phyloP scores from a whole-genome alignment of 352 stramenopile genomes.

The Pilasporangium apinafurcum region DNA sequence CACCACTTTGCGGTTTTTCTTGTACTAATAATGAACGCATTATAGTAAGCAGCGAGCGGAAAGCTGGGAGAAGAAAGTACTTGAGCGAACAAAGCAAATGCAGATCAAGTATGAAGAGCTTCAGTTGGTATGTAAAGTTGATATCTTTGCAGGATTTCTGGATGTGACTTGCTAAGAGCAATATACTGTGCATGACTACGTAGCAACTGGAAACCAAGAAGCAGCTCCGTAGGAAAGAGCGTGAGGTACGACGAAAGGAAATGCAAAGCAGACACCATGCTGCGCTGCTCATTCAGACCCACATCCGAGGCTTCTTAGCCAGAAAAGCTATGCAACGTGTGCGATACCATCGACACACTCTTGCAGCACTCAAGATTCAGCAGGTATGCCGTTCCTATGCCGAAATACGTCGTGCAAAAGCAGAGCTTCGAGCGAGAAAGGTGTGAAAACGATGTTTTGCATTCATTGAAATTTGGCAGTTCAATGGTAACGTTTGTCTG shows the following conservation, averaged over 20 bases:
- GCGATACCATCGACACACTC: slow-evolving; percentile 15
- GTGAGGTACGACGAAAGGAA: slow-evolving; percentile 30
- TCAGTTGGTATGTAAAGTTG: slow-evolving; percentile 42
- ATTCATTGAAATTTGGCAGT: not conserved
- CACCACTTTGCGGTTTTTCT: not conserved
- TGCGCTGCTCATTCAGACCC: slow-evolving; percentile 18
- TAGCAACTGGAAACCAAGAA: slow-evolving; percentile 44
- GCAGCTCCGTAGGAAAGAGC: slow-evolving; percentile 16
- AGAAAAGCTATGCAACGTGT: slow-evolving; percentile 11
- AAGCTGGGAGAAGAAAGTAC: slow-evolving; percentile 47
- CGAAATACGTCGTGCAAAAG: slow-evolving; percentile 32
- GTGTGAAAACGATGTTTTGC: no score
- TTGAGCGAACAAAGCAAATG: slow-evolving; percentile 46
- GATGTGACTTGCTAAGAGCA: no score
- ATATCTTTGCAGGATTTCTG: not conserved
- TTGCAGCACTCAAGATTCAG: slow-evolving; percentile 41
- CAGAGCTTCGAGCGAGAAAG: slow-evolving; percentile 23
- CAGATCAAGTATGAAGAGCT: slow-evolving; percentile 56
- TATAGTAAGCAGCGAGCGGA: slow-evolving; percentile 29
- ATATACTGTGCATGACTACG: no score
- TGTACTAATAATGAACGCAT: not conserved
- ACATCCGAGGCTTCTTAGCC: slow-evolving; percentile 22
- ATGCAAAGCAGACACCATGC: slow-evolving; percentile 17
- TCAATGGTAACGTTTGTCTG: not conserved
- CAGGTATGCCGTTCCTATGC: slow-evolving; percentile 27